These are phyloP conservation scores for Diaporthe velutina DNA, from an alignment of 2,329 filamentous ascomycete genomes.

Conservation along the genomic window DNA sequence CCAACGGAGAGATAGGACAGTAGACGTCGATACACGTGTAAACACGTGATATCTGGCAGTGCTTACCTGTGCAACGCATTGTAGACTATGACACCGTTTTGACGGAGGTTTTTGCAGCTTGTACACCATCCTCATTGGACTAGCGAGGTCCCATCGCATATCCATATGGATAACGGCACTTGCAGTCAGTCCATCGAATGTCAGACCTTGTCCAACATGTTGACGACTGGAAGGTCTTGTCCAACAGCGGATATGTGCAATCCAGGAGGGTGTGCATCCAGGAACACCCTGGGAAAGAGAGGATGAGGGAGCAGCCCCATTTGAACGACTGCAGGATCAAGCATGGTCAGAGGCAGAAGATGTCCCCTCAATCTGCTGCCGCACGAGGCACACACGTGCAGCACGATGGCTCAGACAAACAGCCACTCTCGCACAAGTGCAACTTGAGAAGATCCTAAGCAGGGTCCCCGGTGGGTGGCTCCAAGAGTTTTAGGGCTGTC, in stretches of 20 bases:
- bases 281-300: conserved; percentile 2
- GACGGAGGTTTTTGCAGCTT: neutral
- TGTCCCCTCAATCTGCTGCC: neutral
- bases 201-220: neutral
- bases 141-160: conserved; percentile 5
- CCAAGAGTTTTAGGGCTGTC: neutral
- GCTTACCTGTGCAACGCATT: neutral
- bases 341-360: neutral
- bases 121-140: conserved; percentile 4
- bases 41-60: conserved; percentile 43
- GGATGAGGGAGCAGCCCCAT: neutral
- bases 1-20: conserved; percentile 41
- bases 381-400: conserved; percentile 18
- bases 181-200: conserved; percentile 14
- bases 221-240: neutral
- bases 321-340: neutral
- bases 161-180: conserved; percentile 4
- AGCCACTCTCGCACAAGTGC: conserved; percentile 8
- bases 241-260: neutral
- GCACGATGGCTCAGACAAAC: neutral
- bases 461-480: neutral
- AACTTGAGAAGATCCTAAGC: neutral
- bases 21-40: conserved; percentile 43
- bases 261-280: conserved; percentile 1
- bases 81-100: neutral